Evolutionary conservation across 179 eudicot genomes (phyloP).

Genomic region (Spinacia oleracea): DNA sequence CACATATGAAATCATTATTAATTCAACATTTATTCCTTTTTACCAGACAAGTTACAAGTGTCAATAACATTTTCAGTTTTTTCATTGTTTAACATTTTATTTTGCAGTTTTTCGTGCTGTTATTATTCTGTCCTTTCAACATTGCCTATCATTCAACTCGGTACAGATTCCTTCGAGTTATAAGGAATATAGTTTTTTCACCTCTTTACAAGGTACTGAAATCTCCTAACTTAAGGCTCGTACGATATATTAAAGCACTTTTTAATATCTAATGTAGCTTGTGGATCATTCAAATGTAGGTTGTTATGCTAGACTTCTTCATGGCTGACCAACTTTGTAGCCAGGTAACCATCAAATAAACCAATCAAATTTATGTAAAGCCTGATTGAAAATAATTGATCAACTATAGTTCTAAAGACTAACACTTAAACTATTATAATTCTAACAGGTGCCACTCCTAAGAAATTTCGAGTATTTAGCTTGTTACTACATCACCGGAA

Average conservation of each 20-base stretch:
- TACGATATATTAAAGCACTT: background rate
- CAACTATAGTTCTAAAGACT: background rate
- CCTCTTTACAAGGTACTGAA: constrained; percentile 77
- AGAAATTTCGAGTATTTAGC: constrained; percentile 75
- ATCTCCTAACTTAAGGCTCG: background rate
- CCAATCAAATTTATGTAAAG: background rate
- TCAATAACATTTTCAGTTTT: background rate
- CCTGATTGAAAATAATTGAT: background rate
- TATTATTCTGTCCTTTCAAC: constrained; percentile 78
- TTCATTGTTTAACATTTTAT: background rate
- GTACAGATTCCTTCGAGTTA: constrained; percentile 54
- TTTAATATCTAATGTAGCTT: background rate
- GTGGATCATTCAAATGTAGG: constrained; percentile 38
- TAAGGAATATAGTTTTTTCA: constrained; percentile 72
- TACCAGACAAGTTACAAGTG: too few species aligned
- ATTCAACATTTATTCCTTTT: background rate
- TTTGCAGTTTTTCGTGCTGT: constrained; percentile 53
- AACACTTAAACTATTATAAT: background rate
- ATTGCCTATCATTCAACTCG: constrained; percentile 75
- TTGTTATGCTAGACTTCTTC: constrained; percentile 94
- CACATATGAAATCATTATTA: background rate
- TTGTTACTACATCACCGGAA: constrained; percentile 88
- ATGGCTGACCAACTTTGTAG: constrained; percentile 99
- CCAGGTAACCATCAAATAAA: constrained; percentile 56
- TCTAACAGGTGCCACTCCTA: constrained; percentile 72